Base-by-base conservation (phyloP, 345 rosid species). In the Salix koriyanagi region DNA sequence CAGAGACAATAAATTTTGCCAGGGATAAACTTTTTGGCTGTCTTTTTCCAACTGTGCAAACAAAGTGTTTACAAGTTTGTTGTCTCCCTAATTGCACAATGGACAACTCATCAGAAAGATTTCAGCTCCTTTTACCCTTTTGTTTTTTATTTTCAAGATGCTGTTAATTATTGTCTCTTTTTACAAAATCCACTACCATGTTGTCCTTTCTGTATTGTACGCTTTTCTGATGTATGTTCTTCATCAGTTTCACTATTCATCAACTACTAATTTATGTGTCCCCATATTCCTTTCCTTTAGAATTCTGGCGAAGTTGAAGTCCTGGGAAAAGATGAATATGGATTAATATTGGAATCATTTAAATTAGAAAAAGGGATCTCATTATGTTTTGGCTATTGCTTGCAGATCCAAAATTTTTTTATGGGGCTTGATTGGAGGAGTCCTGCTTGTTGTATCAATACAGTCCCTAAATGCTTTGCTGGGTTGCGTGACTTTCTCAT, bases 401-500 rank as follows among this genome's bases (percentile, higher is more conserved):
- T 85, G 84, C 92, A 95, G 96, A 71, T 88, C 72, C 88, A 83
- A 81, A 87, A 77, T 70, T 74, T 88, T n/a, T 73, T 73, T 88
- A 25, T 84, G 78, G 86, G 91, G 94, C 76, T 82, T 91, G 67
- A 82, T 80, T 71, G 97, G 91, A 69, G 99, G 97, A 79, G 80
- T 84, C 50, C 30, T 77, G 78, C 90, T 95, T 48, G 93, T 90
- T 66, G 44, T 84, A 28, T 66, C 85, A 71, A 90, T 95, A 82
- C 94, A 93, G 76, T 87, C 78, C 37, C 72, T 83, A 74, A 93
- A 95, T 85, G 88, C 85, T 30, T 74, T 84, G 37, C 52, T 90
- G 72, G 96, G 97, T 80, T 90, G 86, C 41, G 89, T 77, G 46
- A 75, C 80, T 84, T 90, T 91, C 69, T 86, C 86, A 46, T 84